Percentiles rank a stretch among this genome's conserved stretches.
These are phyloP conservation scores for Clarkia xantiana DNA, from an alignment of 345 rosid species.

Conservation along the genomic window DNA sequence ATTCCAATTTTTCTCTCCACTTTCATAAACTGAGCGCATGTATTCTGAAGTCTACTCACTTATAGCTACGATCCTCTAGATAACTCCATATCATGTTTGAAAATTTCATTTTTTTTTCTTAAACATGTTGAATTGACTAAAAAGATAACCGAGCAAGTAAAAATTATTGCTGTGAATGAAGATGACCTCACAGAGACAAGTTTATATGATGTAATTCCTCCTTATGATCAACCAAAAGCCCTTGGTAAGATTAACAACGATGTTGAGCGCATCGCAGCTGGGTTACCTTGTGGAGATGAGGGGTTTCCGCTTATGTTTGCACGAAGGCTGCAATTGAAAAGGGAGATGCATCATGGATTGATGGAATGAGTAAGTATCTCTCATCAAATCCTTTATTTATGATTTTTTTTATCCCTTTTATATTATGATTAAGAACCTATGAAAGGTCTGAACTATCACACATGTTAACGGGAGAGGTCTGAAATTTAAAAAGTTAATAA, in stretches of 20 bases:
- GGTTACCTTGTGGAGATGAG: conserved; percentile 97
- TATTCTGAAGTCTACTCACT: no score
- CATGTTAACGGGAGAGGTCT: no score
- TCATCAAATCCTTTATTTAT: background rate
- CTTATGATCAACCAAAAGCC: conserved; percentile 98
- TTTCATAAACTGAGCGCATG: no score
- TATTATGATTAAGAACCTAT: no score
- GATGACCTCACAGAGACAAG: conserved; percentile 64
- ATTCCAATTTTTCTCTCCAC: no score
- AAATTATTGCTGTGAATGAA: conserved; percentile 79
- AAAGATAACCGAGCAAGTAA: conserved; percentile 91
- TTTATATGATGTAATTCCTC: conserved; percentile 50
- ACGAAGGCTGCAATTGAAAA: conserved; percentile 97
- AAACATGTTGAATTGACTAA: conserved; percentile 61
- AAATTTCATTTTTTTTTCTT: background rate
- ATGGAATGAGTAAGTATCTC: conserved; percentile 57
- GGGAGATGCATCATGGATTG: conserved; percentile 92
- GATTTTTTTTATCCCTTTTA: background rate
- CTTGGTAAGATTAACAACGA: conserved; percentile 97
- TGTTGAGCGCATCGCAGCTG: conserved; percentile 94
- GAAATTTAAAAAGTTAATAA: no score
- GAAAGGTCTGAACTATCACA: no score
- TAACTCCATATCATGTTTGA: no score
- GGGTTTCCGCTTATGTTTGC: conserved; percentile 98
- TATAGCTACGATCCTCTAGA: no score